Base-by-base conservation (phyloP, 169 alveolate species). In the Theileria sp. region DNA sequence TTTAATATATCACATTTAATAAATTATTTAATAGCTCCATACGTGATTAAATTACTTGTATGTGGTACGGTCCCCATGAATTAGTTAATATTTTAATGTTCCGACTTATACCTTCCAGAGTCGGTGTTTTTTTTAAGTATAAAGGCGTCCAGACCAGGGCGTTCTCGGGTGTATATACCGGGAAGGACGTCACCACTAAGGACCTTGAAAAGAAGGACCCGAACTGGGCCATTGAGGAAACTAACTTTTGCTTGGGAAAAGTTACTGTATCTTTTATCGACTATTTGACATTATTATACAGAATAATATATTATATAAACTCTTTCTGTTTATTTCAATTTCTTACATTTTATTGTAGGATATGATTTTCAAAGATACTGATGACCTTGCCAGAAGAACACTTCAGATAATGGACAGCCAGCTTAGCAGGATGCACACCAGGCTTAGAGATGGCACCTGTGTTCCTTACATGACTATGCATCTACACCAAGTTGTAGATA, bases 211-310 rank as follows among this genome's bases (percentile, higher is more conserved):
- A 93, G 82, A 93, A 92, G 84, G 87, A 85, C 70, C 95, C 93
- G 51, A 94, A 93, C 86, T 95, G 98, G 98, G 95, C 93, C 32
- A 94, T 95, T 56, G 98, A 95, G 83, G 98, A 95, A 88, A 95
- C 98, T 61, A 95, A 95, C 86, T 95, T 95, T 87, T 95, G 98
- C 81, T 87, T 95, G 30, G 98, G 98, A 28, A 93, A 94, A 80
- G 92, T 92, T 8, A 92, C 94, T 68, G 96, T 93, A 86, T 54
- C 70, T 19, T 61, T 9, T 32, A 10, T 13, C 50, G 50, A 54
- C 21, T 44, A 7, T 34, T 44, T 15, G 26, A 6, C 72, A n/a
- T 15, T 64, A n/a, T 64, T 38, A 13, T 54, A 34, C n/a, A 21
- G 49, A 12, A 58, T 25, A 17, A n/a, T 23, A 34, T 9, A 30